phyloP scores from a whole-genome alignment of 306 rosid species.

The Lathyrus aphaca region DNA sequence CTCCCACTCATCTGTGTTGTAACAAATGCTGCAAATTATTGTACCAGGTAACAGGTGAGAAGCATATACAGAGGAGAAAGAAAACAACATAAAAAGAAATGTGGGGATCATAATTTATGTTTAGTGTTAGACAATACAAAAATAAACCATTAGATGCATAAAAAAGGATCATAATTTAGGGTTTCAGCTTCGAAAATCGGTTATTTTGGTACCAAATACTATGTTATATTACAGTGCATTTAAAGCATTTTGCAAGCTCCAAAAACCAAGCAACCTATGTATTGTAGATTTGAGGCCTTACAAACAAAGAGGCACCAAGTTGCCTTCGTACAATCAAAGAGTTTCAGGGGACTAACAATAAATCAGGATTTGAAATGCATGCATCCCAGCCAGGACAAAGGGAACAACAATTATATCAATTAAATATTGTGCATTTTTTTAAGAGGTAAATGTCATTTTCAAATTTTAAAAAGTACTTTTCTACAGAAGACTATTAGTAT shows the following conservation, averaged over 20 bases:
- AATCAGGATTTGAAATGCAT: slow-evolving; percentile 11
- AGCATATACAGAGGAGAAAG: slow-evolving; percentile 27
- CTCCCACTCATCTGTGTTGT: slow-evolving; percentile 67
- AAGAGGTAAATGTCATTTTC: slow-evolving; percentile 11
- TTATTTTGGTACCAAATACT: background rate
- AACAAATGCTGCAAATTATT: slow-evolving; percentile 77
- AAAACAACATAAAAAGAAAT: slow-evolving; percentile 27
- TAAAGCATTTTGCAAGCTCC: background rate
- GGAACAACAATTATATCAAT: slow-evolving; percentile 31
- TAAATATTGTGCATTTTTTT: background rate
- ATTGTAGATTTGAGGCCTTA: slow-evolving; percentile 1
- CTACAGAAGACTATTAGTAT: background rate
- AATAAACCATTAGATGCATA: background rate
- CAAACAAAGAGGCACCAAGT: slow-evolving; percentile 3
- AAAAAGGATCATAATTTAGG: background rate
- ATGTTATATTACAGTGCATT: slow-evolving; percentile 19
- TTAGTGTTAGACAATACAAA: slow-evolving; percentile 21
- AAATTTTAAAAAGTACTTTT: slow-evolving; percentile 13
- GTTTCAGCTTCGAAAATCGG: slow-evolving; percentile 8
- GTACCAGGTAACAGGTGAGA: slow-evolving; percentile 35
- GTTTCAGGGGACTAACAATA: slow-evolving; percentile 18
- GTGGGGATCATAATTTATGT: slow-evolving; percentile 4
- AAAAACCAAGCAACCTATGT: slow-evolving; percentile 19
- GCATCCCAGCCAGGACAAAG: slow-evolving; percentile 7
- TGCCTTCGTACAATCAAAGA: slow-evolving; percentile 23